Evolutionary conservation across 129 eudicot genomes (phyloP).

Genomic region (Logfia minima): DNA sequence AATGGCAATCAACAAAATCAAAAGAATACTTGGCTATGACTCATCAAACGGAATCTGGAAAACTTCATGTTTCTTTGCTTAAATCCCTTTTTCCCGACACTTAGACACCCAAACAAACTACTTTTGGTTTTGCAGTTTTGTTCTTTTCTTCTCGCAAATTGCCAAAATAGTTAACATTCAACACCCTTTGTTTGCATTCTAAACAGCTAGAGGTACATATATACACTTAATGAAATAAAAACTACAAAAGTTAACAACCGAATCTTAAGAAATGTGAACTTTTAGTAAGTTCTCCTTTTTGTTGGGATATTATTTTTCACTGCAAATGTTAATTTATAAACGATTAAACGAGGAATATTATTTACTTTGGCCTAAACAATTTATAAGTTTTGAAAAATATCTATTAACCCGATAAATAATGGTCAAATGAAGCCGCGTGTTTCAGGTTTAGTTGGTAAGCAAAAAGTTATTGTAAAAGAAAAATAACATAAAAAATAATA

Average conservation of each 20-base stretch:
- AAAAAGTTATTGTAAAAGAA: slow-evolving; percentile 1
- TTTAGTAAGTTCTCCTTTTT: too few species aligned
- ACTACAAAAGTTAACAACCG: too few species aligned
- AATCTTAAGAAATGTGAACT: neutral
- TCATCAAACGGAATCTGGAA: too few species aligned
- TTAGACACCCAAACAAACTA: slow-evolving; percentile 34
- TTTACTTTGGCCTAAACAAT: neutral
- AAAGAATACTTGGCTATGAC: too few species aligned
- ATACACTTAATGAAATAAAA: neutral
- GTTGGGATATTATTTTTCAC: too few species aligned
- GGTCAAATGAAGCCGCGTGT: slow-evolving; percentile 26
- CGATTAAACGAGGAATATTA: too few species aligned
- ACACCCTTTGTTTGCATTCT: neutral
- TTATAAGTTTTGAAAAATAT: neutral
- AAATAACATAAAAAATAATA: too few species aligned
- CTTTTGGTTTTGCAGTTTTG: slow-evolving; percentile 40
- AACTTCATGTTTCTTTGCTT: slow-evolving; percentile 21
- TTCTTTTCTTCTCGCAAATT: slow-evolving; percentile 27
- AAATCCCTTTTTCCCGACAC: slow-evolving; percentile 31
- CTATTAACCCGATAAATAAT: slow-evolving; percentile 3
- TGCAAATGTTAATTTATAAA: too few species aligned
- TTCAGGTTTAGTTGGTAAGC: slow-evolving; percentile 17
- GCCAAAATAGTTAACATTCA: slow-evolving; percentile 29
- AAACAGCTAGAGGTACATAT: too few species aligned
- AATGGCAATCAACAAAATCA: too few species aligned